Base-by-base conservation (phyloP, 2,329 filamentous ascomycete genomes). In the Botrytis tulipae region DNA sequence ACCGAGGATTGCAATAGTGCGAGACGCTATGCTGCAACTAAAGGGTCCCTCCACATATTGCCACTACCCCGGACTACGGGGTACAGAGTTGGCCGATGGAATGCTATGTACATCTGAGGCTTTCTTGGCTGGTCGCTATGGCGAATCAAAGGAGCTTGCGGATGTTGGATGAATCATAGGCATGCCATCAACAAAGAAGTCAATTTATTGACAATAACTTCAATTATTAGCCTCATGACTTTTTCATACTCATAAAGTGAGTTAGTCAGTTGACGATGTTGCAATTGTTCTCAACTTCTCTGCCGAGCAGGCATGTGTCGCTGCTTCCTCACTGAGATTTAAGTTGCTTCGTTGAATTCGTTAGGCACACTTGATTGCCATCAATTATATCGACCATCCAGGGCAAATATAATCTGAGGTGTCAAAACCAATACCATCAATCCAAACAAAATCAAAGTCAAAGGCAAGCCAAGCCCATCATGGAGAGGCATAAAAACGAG, bases 91-190 rank as follows among this genome's bases (percentile, higher is more conserved):
- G 22, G 5, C 46, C 46, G 32, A 68, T 57, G 46, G 48, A 57
- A 68, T 54, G 46, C 35, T 16, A 68, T 68, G 16, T 35, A 57
- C 6, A 57, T 10, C 25, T 40, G 35, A 32, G 65, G 48, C 65
- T 57, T 68, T 42, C 46, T 54, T 42, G 35, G 65, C 65, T 57
- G 48, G 35, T 8, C 29, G 9, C 35, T 2, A 9, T 42, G 65
- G 25, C 65, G 65, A 68, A 68, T 68, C 48, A 68, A 68, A 68
- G n/a, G 48, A 42, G 35, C 35, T 40, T 54, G 14, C 9, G 18
- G 46, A 42, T 29, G 51, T 32, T 25, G 16, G 16, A 54, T 40
- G 65, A 68, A 68, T 67, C 46, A 68, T 54, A 57, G 16, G 46
- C 32, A 54, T 57, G 16, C 35, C 35, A 42, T 42, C 51, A 57